phyloP scores from a whole-genome alignment of 352 stramenopile genomes.

The Phytophthora aleatoria region DNA sequence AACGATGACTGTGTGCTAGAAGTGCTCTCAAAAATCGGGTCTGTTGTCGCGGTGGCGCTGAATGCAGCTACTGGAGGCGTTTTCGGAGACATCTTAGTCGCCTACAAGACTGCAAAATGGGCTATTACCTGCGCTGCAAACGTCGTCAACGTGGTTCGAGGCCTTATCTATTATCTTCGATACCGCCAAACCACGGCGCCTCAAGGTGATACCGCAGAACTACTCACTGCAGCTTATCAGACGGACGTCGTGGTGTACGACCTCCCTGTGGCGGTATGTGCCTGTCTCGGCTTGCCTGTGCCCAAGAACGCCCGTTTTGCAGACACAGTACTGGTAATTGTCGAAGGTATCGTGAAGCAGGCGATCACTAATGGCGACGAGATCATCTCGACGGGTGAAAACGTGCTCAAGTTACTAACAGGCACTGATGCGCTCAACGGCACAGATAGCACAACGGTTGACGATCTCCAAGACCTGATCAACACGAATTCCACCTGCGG shows the following conservation, averaged over 20 bases:
- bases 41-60: constrained; percentile 26
- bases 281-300: constrained; percentile 19
- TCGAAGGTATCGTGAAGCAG: constrained; percentile 35
- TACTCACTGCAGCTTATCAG: constrained; percentile 28
- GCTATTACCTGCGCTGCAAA: constrained; percentile 31
- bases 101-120: constrained; percentile 33
- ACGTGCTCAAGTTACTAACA: constrained; percentile 28
- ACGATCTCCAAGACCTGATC: constrained; percentile 32
- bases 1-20: constrained; percentile 33
- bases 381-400: constrained; percentile 31
- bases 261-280: constrained; percentile 23
- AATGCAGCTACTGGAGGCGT: constrained; percentile 32
- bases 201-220: constrained; percentile 23
- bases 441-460: constrained; percentile 17
- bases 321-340: constrained; percentile 19
- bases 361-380: constrained; percentile 32
- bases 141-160: constrained; percentile 22
- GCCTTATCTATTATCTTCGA: constrained; percentile 26
- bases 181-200: constrained; percentile 29
- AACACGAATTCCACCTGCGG: neutral
- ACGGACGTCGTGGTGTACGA: constrained; percentile 27
- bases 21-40: constrained; percentile 32
- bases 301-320: constrained; percentile 19
- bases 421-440: constrained; percentile 23
- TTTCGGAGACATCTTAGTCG: constrained; percentile 26